phyloP scores from a whole-genome alignment of 2,329 filamentous ascomycete genomes.

The Leptodontidium sp. region DNA sequence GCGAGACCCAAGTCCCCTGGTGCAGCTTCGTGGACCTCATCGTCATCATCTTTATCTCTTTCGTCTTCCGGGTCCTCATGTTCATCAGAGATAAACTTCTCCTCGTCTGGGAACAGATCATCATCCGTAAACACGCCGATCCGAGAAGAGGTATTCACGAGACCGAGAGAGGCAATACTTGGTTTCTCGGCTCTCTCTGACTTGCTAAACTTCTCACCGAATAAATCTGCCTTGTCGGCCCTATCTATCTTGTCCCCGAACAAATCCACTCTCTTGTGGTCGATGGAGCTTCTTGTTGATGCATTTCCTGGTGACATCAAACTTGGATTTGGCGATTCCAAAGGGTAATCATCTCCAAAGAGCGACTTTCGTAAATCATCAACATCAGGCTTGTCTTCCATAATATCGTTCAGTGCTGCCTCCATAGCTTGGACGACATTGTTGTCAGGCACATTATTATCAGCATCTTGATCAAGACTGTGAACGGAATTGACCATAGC shows the following conservation, averaged over 20 bases:
- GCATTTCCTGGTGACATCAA: constrained; percentile 63
- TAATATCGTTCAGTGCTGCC: constrained; percentile 88
- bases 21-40: constrained; percentile 91
- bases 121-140: constrained; percentile 94
- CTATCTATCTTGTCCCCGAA: constrained; percentile 64
- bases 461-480: constrained; percentile 79
- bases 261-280: constrained; percentile 56
- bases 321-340: constrained; percentile 55
- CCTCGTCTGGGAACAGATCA: constrained; percentile 90
- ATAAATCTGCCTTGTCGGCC: constrained; percentile 68
- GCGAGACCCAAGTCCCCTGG: constrained; percentile 92
- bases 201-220: constrained; percentile 50
- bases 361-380: constrained; percentile 73
- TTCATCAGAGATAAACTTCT: constrained; percentile 86
- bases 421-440: constrained; percentile 93
- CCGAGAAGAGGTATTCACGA: constrained; percentile 86
- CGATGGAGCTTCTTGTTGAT: constrained; percentile 69
- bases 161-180: constrained; percentile 87
- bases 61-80: constrained; percentile 72
- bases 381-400: constrained; percentile 78
- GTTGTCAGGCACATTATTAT: constrained; percentile 69
- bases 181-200: constrained; percentile 69
- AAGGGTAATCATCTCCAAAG: constrained; percentile 62
- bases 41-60: constrained; percentile 69
- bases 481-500: constrained; percentile 74